Evolutionary conservation across 495 filamentous ascomycete genomes (phyloP), one percentile per base, ranked within the genome.

Genomic region (Podospora conica): DNA sequence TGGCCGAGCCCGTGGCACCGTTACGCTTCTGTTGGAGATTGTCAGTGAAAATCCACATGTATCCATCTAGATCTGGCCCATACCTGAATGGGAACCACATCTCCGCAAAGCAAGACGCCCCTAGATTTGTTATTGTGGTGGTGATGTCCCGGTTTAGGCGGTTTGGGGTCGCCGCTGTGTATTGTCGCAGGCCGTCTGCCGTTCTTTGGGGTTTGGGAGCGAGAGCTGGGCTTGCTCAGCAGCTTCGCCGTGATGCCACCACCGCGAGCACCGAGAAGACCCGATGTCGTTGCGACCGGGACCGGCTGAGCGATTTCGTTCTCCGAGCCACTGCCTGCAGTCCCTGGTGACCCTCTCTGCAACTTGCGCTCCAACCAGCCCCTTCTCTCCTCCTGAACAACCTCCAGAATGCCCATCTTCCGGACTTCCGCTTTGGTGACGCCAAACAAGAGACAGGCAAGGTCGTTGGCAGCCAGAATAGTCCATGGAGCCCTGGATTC

Each of bases 401-500:
- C 91, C 74, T 98, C 95, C 63, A 98, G 75, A 64, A 98, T 98
- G 64, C 96, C 93, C 81, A 98, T 87, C 72, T 92, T 97, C 28
- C 92, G 87, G 33, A 98, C 89, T 77, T 98, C 95, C 9, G 91
- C 90, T 73, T 92, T 91, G 6, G 94, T 96, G 27, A 98, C 91
- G 48, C 95, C 95, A 77, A 98, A 98, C 57, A 98, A 86, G 25
- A 98, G 83, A 77, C 95, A 98, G 18, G 96, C 94, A 33, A 98
- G 82, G 75, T 98, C 95, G 72, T 98, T 98, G n/a, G 95, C 96
- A 9, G 94, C 90, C 57, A 96, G 81, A 63, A 98, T 97, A 3
- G 94, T 98, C 91, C 92, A 98, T 5, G 95, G 96, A 10, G 90
- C 83, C 55, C 88, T 83, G 55, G 91, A 84, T 76, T 96, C 91